Evolutionary conservation across 257 asterid genomes (phyloP).

Genomic region (Solanum chmielewskii): DNA sequence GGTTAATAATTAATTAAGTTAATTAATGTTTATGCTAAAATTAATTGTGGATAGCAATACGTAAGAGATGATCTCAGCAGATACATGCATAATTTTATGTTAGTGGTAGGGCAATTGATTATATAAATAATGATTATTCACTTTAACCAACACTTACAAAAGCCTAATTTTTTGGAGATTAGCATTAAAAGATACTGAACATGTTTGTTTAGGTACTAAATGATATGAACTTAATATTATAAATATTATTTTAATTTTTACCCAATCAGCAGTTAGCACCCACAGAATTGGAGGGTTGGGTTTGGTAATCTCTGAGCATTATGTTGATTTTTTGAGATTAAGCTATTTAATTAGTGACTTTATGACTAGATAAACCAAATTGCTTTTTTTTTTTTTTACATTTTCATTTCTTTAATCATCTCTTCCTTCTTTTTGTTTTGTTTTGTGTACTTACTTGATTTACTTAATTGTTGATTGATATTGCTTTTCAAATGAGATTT

Average conservation of each 20-base stretch:
- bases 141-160: constrained; percentile 4
- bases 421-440: background rate
- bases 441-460: background rate
- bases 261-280: background rate
- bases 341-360: background rate
- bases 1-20: background rate
- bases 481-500: background rate
- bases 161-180: constrained; percentile 24
- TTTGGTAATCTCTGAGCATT: constrained; percentile 3
- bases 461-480: background rate
- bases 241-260: background rate
- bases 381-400: background rate
- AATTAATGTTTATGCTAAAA: background rate
- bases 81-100: background rate
- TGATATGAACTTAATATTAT: background rate
- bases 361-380: constrained; percentile 2
- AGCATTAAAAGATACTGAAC: background rate
- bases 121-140: background rate
- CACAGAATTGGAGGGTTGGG: background rate
- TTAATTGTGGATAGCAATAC: background rate
- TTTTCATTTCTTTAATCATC: background rate
- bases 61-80: background rate
- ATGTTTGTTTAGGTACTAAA: background rate
- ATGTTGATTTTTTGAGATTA: background rate
- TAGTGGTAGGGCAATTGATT: constrained; percentile 3